Percentiles rank a stretch among this genome's conserved stretches.
Conservation (phyloP, 179 eudicot genomes). For the Carnegiea gigantea region DNA sequence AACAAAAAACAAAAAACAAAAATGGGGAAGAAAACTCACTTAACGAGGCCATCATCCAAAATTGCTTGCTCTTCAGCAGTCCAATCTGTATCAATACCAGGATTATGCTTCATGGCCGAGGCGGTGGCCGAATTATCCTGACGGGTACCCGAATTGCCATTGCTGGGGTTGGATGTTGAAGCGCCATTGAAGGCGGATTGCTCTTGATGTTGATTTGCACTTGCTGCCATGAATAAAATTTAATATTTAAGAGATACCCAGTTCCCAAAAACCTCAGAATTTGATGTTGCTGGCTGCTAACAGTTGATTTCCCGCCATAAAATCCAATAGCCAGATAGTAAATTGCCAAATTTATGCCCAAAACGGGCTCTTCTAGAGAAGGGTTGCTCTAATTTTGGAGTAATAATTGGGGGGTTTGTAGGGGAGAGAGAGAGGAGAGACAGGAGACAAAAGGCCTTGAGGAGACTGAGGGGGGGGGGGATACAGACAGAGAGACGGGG, state of each 20-base stretch:
- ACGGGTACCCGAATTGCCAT: conserved; percentile 31
- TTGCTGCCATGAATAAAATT: conserved; percentile 34
- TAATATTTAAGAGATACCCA: conserved; percentile 4
- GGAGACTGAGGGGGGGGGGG: not conserved
- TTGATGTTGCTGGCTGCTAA: not conserved
- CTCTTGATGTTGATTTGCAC: conserved; percentile 39
- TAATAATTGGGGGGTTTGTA: conserved; percentile 13
- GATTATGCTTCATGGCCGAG: conserved; percentile 40
- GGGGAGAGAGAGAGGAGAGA: not conserved
- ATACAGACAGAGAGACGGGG: conserved; percentile 6
- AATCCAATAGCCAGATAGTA: conserved; percentile 28
- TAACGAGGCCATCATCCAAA: conserved; percentile 63
- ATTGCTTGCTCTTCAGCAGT: conserved; percentile 72
- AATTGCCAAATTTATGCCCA: conserved; percentile 8
- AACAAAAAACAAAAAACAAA: not conserved
- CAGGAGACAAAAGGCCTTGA: not conserved
- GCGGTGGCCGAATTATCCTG: conserved; percentile 28
- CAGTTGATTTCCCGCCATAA: conserved; percentile 34
- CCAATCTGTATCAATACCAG: conserved; percentile 62
- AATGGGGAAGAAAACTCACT: conserved; percentile 40
- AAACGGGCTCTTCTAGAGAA: not conserved
- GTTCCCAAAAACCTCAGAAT: conserved; percentile 18
- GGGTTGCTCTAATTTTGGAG: conserved; percentile 5
- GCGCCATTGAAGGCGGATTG: conserved; percentile 36
- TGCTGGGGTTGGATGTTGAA: conserved; percentile 15